These are phyloP conservation scores for Holtermannia corniformis DNA, from an alignment of 768 basidiomycete genomes.

Conservation along the genomic window DNA sequence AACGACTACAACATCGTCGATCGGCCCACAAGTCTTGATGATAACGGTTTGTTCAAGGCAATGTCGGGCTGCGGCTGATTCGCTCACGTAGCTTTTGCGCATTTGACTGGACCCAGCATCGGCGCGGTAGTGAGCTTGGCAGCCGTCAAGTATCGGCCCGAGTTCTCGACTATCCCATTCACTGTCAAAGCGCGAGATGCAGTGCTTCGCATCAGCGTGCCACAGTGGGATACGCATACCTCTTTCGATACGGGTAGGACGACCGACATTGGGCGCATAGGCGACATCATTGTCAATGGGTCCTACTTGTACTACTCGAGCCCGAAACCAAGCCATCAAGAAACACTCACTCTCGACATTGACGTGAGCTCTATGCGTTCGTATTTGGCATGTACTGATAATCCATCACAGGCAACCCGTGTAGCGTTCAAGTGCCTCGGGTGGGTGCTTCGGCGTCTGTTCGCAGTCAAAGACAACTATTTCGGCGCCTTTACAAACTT, in stretches of 20 bases:
- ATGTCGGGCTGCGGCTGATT: slow-evolving; percentile 5
- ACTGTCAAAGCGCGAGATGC: slow-evolving; percentile 53
- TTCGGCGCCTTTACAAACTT: slow-evolving; percentile 91
- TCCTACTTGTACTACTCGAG: slow-evolving; percentile 67
- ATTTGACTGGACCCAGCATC: slow-evolving; percentile 53
- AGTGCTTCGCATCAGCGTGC: slow-evolving; percentile 56
- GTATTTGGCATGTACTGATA: neutral
- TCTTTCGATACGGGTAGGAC: slow-evolving; percentile 57
- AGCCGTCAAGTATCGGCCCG: slow-evolving; percentile 62
- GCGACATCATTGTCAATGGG: slow-evolving; percentile 52
- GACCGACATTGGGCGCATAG: slow-evolving; percentile 55
- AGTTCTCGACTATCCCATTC: slow-evolving; percentile 60
- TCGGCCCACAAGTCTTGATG: slow-evolving; percentile 66
- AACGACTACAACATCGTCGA: slow-evolving; percentile 98
- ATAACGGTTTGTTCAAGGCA: slow-evolving; percentile 56
- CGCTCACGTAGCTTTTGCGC: slow-evolving; percentile 59
- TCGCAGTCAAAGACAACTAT: slow-evolving; percentile 87
- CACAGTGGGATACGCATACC: slow-evolving; percentile 74
- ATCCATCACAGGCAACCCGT: slow-evolving; percentile 13
- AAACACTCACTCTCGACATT: slow-evolving; percentile 63
- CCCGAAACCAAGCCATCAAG: slow-evolving; percentile 60
- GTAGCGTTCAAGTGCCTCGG: slow-evolving; percentile 60
- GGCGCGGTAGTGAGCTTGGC: slow-evolving; percentile 52
- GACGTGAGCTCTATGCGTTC: slow-evolving; percentile 19
- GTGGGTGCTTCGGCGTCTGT: slow-evolving; percentile 80